phyloP scores from a whole-genome alignment of 1,139 yeast genomes.

The Ashbya aceris region DNA sequence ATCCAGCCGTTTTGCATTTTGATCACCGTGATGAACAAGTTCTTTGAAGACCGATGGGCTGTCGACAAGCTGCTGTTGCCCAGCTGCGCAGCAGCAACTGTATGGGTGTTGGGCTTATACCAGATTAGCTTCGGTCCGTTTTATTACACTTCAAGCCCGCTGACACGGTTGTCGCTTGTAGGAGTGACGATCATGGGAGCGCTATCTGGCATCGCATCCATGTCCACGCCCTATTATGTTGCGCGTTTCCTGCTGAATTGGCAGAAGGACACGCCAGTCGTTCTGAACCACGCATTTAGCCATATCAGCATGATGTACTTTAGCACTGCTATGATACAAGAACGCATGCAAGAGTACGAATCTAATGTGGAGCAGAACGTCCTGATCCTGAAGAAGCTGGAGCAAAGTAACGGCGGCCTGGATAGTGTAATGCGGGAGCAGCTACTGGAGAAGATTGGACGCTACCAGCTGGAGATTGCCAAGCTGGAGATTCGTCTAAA shows the following conservation, averaged over 20 bases:
- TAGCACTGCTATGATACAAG: conserved; percentile 20
- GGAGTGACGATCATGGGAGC: conserved; percentile 68
- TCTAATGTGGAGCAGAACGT: conserved; percentile 14
- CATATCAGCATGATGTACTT: conserved; percentile 5
- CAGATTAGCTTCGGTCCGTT: conserved; percentile 24
- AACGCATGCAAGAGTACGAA: conserved; percentile 16
- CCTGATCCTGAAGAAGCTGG: conserved; percentile 11
- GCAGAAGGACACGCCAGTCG: conserved; percentile 3
- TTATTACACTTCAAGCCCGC: conserved; percentile 33
- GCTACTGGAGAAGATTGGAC: conserved; percentile 21
- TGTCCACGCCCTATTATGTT: conserved; percentile 51
- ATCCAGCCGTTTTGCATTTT: conserved; percentile 30
- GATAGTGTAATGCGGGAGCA: conserved; percentile 11
- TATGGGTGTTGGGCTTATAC: conserved; percentile 15
- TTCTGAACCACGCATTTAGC: conserved; percentile 2
- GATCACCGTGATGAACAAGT: conserved; percentile 28
- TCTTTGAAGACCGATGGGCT: conserved; percentile 24
- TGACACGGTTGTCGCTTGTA: conserved; percentile 55
- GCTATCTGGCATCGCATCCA: conserved; percentile 67
- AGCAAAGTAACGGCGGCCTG: conserved; percentile 11
- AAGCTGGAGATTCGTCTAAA: conserved; percentile 15
- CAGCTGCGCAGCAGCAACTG: conserved; percentile 17
- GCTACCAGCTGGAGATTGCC: conserved; percentile 22
- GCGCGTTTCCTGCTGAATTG: conserved; percentile 16
- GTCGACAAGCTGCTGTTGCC: conserved; percentile 18